These are phyloP conservation scores for Podospora conica DNA, from an alignment of 495 filamentous ascomycete species.

Conservation along the genomic window DNA sequence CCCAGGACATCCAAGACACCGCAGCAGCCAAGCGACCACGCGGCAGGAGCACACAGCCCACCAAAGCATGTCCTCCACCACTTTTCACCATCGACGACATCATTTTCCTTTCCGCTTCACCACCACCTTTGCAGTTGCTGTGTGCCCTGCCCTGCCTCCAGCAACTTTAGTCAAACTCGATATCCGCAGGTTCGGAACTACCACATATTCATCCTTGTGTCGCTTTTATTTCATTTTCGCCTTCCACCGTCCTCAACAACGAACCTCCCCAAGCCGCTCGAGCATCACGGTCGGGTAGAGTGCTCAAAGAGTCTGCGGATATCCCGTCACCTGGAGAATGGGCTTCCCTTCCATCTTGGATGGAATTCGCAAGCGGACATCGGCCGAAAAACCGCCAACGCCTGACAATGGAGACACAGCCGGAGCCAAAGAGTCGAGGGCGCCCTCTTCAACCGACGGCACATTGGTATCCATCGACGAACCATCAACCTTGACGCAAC, in stretches of 20 bases:
- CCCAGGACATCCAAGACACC: conserved; percentile 12
- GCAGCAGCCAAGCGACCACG: neutral
- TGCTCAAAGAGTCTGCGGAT: neutral
- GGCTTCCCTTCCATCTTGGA: conserved; percentile 15
- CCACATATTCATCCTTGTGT: neutral
- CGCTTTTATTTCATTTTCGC: neutral
- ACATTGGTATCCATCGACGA: neutral
- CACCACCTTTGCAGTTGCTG: neutral
- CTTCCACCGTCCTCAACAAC: neutral
- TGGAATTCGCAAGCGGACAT: conserved; percentile 11
- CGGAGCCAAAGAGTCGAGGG: neutral
- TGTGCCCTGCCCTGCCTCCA: neutral
- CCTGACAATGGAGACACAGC: neutral
- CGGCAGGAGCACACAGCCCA: conserved; percentile 6
- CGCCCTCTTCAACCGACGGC: neutral
- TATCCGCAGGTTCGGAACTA: neutral
- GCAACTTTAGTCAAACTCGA: neutral
- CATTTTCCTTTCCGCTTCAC: neutral
- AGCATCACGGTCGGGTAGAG: neutral
- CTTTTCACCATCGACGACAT: neutral
- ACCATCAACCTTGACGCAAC: neutral
- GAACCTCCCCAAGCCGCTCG: neutral
- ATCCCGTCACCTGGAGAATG: conserved; percentile 12
- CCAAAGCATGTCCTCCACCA: neutral
- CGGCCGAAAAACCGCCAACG: neutral